A percentile compares a stretch with the other conserved stretches of the same genome.
phyloP scores from a whole-genome alignment of 2,329 filamentous ascomycete species.

The Penicillium oxalicum region DNA sequence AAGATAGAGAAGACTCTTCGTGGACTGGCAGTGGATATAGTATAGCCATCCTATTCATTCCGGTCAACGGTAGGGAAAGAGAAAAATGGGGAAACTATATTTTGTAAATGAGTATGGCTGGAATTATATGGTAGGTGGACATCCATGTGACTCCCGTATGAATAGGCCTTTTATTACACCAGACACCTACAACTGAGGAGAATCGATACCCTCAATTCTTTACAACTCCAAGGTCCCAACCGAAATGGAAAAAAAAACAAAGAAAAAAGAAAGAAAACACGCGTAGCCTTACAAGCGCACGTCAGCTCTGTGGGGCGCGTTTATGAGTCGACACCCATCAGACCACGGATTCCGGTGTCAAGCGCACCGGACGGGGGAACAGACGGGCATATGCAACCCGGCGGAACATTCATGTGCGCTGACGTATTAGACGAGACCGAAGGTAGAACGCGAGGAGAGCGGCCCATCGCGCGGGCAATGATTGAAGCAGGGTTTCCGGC shows the following conservation, averaged over 20 bases:
- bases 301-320: too few relatives aligned
- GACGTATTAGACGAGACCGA: constrained; percentile 12
- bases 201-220: too few relatives aligned
- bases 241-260: too few relatives aligned
- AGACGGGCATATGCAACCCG: constrained; percentile 20
- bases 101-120: too few relatives aligned
- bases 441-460: constrained; percentile 12
- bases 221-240: too few relatives aligned
- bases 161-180: too few relatives aligned
- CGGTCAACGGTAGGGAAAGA: too few relatives aligned
- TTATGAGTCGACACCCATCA: constrained; percentile 5
- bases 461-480: constrained; percentile 17
- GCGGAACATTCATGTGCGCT: constrained; percentile 6
- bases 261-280: neutral
- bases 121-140: too few relatives aligned
- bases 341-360: constrained; percentile 9
- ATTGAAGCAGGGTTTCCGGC: constrained; percentile 10
- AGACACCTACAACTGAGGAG: too few relatives aligned
- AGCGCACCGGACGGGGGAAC: constrained; percentile 6
- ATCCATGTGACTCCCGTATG: too few relatives aligned
- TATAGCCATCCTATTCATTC: neutral
- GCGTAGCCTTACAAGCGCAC: neutral
- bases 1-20: constrained; percentile 1
- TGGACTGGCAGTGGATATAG: neutral
- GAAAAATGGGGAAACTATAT: too few relatives aligned